A percentile compares a stretch with the other conserved stretches of the same genome.
Conservation (phyloP, 257 asterid species). For the Lavandula angustifolia region DNA sequence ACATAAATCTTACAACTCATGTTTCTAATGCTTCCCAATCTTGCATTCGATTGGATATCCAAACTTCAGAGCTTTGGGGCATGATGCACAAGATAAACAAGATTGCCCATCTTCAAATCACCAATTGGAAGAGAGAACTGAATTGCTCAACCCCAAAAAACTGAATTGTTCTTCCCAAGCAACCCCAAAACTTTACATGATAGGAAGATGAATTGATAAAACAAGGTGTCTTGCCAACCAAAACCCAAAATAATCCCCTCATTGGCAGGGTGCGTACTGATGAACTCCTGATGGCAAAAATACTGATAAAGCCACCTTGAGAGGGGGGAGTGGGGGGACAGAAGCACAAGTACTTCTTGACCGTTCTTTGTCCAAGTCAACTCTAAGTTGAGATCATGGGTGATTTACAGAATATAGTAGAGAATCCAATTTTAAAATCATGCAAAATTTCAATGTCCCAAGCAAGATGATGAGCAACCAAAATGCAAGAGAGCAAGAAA, state of each 20-base stretch:
- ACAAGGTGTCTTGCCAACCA: constrained; percentile 35
- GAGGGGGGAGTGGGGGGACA: constrained; percentile 11
- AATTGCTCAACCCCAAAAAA: constrained; percentile 39
- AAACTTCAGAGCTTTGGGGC: constrained; percentile 49
- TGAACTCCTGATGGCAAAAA: constrained; percentile 29
- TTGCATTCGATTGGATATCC: constrained; percentile 46
- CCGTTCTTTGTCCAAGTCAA: constrained; percentile 33
- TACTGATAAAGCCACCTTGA: constrained; percentile 35
- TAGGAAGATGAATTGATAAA: constrained; percentile 37
- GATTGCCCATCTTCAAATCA: constrained; percentile 46
- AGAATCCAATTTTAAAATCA: constrained; percentile 30
- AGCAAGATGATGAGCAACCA: constrained; percentile 28
- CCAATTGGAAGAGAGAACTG: constrained; percentile 40
- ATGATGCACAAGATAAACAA: constrained; percentile 49
- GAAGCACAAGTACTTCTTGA: constrained; percentile 29
- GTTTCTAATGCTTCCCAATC: constrained; percentile 52
- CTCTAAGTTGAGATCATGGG: constrained; percentile 35
- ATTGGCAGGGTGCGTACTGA: constrained; percentile 35
- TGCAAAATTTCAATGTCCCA: constrained; percentile 33
- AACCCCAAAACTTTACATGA: constrained; percentile 30
- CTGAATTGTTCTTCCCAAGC: constrained; percentile 40
- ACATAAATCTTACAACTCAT: constrained; percentile 40
- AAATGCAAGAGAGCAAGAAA: constrained; percentile 28
- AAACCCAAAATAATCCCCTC: constrained; percentile 33
- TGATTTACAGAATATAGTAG: constrained; percentile 29